Percentiles rank a stretch among this genome's conserved stretches.
Evolutionary conservation across 192 early-diverging fungal genomes (phyloP).

Genomic region (Endogone sp.): DNA sequence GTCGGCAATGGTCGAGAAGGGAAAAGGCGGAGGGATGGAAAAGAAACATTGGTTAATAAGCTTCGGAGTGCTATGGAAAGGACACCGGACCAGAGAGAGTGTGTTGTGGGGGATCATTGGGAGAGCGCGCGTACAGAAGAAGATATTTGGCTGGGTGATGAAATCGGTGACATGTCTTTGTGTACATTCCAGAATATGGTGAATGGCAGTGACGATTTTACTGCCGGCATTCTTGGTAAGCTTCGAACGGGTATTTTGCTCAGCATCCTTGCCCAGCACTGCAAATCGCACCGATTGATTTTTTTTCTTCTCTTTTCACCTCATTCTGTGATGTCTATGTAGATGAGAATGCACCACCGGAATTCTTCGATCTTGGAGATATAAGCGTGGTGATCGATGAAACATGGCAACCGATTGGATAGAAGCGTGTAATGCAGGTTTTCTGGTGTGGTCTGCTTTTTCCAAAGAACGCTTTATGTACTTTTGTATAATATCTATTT

Average conservation of each 20-base stretch:
- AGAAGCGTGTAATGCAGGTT: too few species aligned
- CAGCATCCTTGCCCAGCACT: too few species aligned
- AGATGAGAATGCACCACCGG: not conserved
- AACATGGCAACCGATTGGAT: too few species aligned
- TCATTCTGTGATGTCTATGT: not conserved
- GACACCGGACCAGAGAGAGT: too few species aligned
- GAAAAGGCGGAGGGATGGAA: not conserved
- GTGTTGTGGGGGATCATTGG: too few species aligned
- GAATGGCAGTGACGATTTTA: not conserved
- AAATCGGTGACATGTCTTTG: not conserved
- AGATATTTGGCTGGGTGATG: too few species aligned
- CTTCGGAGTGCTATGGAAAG: not conserved
- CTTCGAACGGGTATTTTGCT: not conserved
- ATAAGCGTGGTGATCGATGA: not conserved
- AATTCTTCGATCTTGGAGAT: not conserved
- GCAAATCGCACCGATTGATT: too few species aligned
- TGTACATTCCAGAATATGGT: not conserved
- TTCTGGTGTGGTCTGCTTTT: too few species aligned
- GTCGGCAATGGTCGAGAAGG: not conserved
- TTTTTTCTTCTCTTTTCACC: not conserved
- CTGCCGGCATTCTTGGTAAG: not conserved
- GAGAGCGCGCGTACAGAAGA: too few species aligned
- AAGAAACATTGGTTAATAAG: not conserved
- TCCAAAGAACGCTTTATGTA: too few species aligned
- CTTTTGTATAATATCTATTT: too few species aligned